These are phyloP conservation scores for Fusarium temperatum DNA, from an alignment of 2,329 filamentous ascomycete genomes.

Conservation along the genomic window DNA sequence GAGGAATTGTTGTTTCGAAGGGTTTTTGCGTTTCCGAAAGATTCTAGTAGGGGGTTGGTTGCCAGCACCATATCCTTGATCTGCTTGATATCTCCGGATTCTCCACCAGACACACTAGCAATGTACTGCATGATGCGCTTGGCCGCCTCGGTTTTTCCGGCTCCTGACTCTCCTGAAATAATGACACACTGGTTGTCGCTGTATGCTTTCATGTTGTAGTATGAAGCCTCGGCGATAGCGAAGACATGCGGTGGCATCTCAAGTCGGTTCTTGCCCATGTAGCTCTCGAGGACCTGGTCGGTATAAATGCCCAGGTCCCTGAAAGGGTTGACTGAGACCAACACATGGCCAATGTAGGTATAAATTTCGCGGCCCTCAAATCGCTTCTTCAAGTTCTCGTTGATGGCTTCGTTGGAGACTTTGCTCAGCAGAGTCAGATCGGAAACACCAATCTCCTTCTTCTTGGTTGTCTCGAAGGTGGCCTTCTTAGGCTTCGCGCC, in stretches of 20 bases:
- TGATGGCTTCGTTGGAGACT: conserved; percentile 98
- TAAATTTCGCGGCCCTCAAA: conserved; percentile 99
- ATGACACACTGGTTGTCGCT: conserved; percentile 99
- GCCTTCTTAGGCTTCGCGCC: conserved; percentile 87
- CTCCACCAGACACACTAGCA: conserved; percentile 90
- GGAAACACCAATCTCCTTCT: conserved; percentile 98
- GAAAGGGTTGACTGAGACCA: conserved; percentile 99
- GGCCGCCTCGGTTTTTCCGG: conserved; percentile 97
- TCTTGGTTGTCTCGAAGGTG: conserved; percentile 94
- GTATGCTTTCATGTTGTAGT: conserved; percentile 99
- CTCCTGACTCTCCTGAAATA: conserved; percentile 97
- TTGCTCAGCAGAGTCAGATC: conserved; percentile 98
- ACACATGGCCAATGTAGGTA: conserved; percentile 98
- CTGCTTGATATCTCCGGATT: conserved; percentile 87
- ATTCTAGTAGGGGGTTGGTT: conserved; percentile 95
- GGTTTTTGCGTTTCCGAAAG: conserved; percentile 98
- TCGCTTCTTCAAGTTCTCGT: conserved; percentile 97
- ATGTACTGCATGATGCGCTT: conserved; percentile 99
- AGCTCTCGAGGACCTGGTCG: conserved; percentile 89
- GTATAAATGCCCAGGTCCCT: conserved; percentile 98
- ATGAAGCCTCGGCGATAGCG: conserved; percentile 92
- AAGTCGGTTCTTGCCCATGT: conserved; percentile 95
- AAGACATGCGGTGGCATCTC: conserved; percentile 97
- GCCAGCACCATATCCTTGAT: conserved; percentile 99
- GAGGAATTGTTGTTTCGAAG: conserved; percentile 99